Conservation (phyloP, 441 rosid species). For the Gossypium aridum region DNA sequence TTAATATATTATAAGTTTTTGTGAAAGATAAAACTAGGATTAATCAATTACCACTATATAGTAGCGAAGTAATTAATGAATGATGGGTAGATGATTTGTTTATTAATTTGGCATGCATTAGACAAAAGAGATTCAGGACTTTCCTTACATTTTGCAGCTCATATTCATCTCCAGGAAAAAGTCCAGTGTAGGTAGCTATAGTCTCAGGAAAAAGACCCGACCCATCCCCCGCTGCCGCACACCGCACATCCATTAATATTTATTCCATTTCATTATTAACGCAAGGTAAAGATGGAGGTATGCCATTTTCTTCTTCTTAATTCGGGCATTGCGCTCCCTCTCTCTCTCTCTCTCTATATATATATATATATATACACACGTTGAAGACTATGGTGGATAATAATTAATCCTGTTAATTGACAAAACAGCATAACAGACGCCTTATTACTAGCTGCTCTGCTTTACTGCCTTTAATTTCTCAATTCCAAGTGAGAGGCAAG, state of each 20-base stretch:
- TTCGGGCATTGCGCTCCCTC: not conserved
- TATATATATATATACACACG: no score
- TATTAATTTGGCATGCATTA: not conserved
- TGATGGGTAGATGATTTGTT: not conserved
- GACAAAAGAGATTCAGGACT: not conserved
- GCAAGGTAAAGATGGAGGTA: not conserved
- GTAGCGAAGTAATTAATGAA: not conserved
- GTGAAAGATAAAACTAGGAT: not conserved
- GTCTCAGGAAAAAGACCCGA: no score
- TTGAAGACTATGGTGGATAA: not conserved
- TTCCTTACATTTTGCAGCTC: not conserved
- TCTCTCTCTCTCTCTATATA: no score
- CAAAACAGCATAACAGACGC: conserved; percentile 15
- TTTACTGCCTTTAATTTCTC: not conserved
- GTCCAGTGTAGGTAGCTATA: no score
- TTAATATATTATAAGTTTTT: not conserved
- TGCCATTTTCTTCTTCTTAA: conserved; percentile 2
- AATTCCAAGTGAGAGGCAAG: not conserved
- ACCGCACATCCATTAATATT: no score
- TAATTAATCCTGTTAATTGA: conserved; percentile 14
- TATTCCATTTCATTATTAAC: no score
- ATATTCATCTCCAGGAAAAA: no score
- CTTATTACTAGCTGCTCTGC: conserved; percentile 5
- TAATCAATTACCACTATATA: not conserved
- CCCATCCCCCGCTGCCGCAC: no score